A percentile compares a stretch with the other conserved stretches of the same genome.
phyloP scores from a whole-genome alignment of 2,329 filamentous ascomycete species.

The Fusarium pseudocircinatum region DNA sequence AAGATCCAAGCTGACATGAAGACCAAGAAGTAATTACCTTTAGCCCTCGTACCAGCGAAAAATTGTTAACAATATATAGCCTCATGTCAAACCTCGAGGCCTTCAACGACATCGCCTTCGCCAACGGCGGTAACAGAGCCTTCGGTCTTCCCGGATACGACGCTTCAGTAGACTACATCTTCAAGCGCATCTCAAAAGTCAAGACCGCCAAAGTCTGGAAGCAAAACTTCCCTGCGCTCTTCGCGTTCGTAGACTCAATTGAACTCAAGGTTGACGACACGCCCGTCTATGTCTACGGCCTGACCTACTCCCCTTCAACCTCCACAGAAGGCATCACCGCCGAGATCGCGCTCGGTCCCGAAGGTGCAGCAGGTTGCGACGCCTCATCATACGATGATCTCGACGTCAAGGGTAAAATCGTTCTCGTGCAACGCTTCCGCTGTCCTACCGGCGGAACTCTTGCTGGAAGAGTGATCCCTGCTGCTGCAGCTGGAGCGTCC shows the following conservation, averaged over 20 bases:
- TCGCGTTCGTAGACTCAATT: conserved; percentile 54
- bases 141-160: conserved; percentile 61
- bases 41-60: fast-evolving
- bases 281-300: conserved; percentile 28
- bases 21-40: conserved; percentile 6
- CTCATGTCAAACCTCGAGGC: conserved; percentile 27
- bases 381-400: conserved; percentile 27
- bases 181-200: conserved; percentile 55
- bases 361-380: conserved; percentile 37
- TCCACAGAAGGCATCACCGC: conserved; percentile 31
- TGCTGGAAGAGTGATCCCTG: conserved; percentile 33
- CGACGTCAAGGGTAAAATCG: conserved; percentile 42
- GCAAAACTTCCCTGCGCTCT: conserved; percentile 60
- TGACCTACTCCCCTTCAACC: conserved; percentile 36
- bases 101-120: conserved; percentile 35
- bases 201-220: conserved; percentile 53
- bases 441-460: conserved; percentile 40
- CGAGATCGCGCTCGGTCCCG: conserved; percentile 31
- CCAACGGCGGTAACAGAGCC: conserved; percentile 62
- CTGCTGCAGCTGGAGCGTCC: conserved; percentile 31
- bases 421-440: conserved; percentile 35
- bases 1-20: conserved; percentile 27
- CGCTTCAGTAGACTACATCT: conserved; percentile 61
- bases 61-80: neutral
- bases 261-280: conserved; percentile 45